A percentile compares a stretch with the other conserved stretches of the same genome.
These are phyloP conservation scores for Aaosphaeria arxii DNA, from an alignment of 2,329 filamentous ascomycete species.

Conservation along the genomic window DNA sequence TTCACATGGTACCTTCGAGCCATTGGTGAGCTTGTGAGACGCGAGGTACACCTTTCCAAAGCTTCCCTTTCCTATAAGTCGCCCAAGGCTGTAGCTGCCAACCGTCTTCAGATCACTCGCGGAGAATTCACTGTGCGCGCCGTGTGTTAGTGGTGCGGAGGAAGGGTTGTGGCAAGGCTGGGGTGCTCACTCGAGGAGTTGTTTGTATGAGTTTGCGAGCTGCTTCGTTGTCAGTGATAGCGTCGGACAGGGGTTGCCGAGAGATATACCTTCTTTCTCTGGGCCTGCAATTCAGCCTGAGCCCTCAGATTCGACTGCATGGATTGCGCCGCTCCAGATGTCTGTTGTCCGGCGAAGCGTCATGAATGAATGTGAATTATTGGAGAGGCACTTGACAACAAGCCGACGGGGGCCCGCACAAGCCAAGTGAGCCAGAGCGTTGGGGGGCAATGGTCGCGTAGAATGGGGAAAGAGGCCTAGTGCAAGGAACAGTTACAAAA, in stretches of 20 bases:
- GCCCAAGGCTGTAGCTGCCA: slow-evolving; percentile 90
- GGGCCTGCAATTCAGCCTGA: slow-evolving; percentile 57
- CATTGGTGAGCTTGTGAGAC: slow-evolving; percentile 95
- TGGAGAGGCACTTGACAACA: slow-evolving; percentile 20
- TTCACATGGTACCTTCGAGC: slow-evolving; percentile 70
- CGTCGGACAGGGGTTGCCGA: background rate
- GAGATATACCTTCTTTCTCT: slow-evolving; percentile 54
- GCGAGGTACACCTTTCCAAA: slow-evolving; percentile 98
- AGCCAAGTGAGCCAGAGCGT: slow-evolving; percentile 19
- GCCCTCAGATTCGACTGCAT: slow-evolving; percentile 47
- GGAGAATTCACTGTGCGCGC: slow-evolving; percentile 74
- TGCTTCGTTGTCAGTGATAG: slow-evolving; percentile 38
- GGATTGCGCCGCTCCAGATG: slow-evolving; percentile 33
- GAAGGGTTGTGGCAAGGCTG: slow-evolving; percentile 1
- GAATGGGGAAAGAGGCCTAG: slow-evolving; percentile 1
- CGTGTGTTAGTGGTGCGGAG: slow-evolving; percentile 8
- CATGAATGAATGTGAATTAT: slow-evolving; percentile 27
- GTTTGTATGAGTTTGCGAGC: slow-evolving; percentile 96
- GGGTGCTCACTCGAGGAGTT: slow-evolving; percentile 77
- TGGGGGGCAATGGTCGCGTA: background rate
- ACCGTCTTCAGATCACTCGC: slow-evolving; percentile 87
- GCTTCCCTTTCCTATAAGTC: slow-evolving; percentile 92
- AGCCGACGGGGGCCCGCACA: slow-evolving; percentile 15
- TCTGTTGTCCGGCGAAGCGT: slow-evolving; percentile 26
- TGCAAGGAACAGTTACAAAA: background rate